Conservation (phyloP, 1,139 yeast genomes). For the Taiozyma onychis region DNA sequence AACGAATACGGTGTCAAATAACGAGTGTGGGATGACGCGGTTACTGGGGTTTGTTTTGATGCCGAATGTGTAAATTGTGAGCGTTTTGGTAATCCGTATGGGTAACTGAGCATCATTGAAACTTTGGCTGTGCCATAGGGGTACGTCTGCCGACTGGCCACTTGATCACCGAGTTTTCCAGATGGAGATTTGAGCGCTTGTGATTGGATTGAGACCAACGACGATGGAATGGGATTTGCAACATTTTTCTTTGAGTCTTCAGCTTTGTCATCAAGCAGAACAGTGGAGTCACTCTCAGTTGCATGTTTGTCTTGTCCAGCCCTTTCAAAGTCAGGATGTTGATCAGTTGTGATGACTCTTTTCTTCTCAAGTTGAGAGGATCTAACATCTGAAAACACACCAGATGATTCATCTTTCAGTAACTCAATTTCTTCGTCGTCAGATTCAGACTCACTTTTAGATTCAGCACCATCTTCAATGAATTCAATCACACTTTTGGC, state of each 20-base stretch:
- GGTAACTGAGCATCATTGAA: background rate
- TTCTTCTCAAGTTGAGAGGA: background rate
- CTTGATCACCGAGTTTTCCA: background rate
- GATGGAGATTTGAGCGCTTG: background rate
- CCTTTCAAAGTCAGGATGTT: background rate
- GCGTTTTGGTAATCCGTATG: background rate
- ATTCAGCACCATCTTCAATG: slow-evolving; percentile 1
- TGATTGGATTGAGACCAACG: background rate
- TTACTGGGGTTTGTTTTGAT: background rate
- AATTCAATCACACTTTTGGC: slow-evolving; percentile 4
- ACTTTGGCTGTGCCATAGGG: background rate
- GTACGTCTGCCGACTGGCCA: background rate
- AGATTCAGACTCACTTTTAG: background rate
- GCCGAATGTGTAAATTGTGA: background rate
- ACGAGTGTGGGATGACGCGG: background rate
- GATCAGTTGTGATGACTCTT: background rate
- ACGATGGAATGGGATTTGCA: background rate
- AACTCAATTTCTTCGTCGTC: background rate
- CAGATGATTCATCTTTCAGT: background rate
- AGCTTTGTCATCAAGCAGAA: background rate
- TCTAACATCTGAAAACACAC: background rate
- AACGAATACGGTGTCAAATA: background rate
- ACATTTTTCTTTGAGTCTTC: background rate
- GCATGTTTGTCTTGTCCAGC: background rate
- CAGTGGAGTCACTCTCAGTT: background rate